These are phyloP conservation scores for Boeremia exigua DNA, from an alignment of 2,329 filamentous ascomycete species.

Conservation along the genomic window DNA sequence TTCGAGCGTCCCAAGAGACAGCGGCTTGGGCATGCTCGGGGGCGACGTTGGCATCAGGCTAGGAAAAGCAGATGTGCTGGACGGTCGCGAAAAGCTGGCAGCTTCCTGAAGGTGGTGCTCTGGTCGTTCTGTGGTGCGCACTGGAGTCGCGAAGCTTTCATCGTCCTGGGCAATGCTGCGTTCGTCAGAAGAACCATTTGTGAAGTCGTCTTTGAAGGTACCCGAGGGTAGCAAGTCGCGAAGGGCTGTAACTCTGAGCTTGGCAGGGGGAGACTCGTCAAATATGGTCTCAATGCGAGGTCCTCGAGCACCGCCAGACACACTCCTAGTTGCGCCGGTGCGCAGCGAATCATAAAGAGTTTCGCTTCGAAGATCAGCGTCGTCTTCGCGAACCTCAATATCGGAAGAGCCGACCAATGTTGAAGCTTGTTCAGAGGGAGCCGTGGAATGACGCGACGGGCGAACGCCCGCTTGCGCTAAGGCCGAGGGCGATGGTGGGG, in stretches of 20 bases:
- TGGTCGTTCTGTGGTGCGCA: conserved; percentile 52
- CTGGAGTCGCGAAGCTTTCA: conserved; percentile 57
- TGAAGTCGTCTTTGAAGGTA: conserved; percentile 49
- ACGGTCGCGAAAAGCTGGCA: conserved; percentile 40
- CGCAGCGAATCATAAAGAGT: conserved; percentile 78
- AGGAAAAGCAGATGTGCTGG: conserved; percentile 46
- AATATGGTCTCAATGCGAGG: conserved; percentile 79
- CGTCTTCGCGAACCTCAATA: conserved; percentile 71
- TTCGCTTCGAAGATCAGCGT: conserved; percentile 79
- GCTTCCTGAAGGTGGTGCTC: conserved; percentile 45
- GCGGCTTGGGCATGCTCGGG: conserved; percentile 51
- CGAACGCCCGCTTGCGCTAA: conserved; percentile 47
- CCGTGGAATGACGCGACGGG: conserved; percentile 60
- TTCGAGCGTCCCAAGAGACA: conserved; percentile 49
- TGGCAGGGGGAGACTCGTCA: conserved; percentile 70
- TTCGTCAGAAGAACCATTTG: conserved; percentile 42
- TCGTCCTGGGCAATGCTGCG: conserved; percentile 59
- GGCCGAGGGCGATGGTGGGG: conserved; percentile 42
- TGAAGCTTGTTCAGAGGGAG: conserved; percentile 66
- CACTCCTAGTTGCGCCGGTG: conserved; percentile 71
- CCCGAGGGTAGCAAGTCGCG: conserved; percentile 57
- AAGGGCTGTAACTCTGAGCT: conserved; percentile 53
- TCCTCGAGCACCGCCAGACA: conserved; percentile 68
- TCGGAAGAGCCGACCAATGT: conserved; percentile 72
- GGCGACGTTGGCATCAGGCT: conserved; percentile 53